Evolutionary conservation across 2,329 filamentous ascomycete genomes (phyloP).

Genomic region (Diaporthe eres): DNA sequence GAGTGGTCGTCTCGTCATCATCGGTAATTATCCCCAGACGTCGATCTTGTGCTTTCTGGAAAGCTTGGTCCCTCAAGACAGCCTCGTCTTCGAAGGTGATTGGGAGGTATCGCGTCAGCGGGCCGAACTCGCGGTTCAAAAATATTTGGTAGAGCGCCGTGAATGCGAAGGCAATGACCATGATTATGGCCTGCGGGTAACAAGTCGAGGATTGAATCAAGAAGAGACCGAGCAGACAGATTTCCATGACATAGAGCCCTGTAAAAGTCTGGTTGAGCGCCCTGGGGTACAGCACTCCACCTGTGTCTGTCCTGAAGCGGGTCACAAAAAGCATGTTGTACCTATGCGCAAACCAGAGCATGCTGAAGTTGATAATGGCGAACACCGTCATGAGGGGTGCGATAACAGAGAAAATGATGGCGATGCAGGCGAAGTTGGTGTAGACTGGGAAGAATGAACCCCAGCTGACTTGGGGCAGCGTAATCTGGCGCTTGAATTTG

Average conservation of each 20-base stretch:
- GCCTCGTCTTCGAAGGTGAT: slow-evolving; percentile 98
- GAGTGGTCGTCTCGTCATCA: slow-evolving; percentile 54
- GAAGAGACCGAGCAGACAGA: slow-evolving; percentile 89
- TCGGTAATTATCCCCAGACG: slow-evolving; percentile 71
- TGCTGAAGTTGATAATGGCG: slow-evolving; percentile 89
- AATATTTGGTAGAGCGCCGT: slow-evolving; percentile 85
- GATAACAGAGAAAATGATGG: slow-evolving; percentile 88
- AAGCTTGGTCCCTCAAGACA: slow-evolving; percentile 89
- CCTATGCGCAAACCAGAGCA: slow-evolving; percentile 96
- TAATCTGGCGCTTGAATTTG: slow-evolving; percentile 90
- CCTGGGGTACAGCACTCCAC: slow-evolving; percentile 89
- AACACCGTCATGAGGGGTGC: slow-evolving; percentile 93
- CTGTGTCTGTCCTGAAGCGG: slow-evolving; percentile 90
- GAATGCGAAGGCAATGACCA: slow-evolving; percentile 81
- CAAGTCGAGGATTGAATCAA: slow-evolving; percentile 74
- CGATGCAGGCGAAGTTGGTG: slow-evolving; percentile 96
- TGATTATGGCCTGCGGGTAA: slow-evolving; percentile 83
- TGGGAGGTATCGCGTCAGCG: slow-evolving; percentile 89
- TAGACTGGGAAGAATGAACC: slow-evolving; percentile 96
- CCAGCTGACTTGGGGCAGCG: slow-evolving; percentile 85
- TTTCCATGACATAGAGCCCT: slow-evolving; percentile 93
- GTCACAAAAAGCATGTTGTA: slow-evolving; percentile 97
- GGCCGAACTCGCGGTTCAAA: slow-evolving; percentile 86
- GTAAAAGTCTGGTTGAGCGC: slow-evolving; percentile 97
- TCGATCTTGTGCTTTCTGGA: slow-evolving; percentile 81